Base-by-base conservation (phyloP, 306 rosid genomes). In the Acacia melanoxylon region DNA sequence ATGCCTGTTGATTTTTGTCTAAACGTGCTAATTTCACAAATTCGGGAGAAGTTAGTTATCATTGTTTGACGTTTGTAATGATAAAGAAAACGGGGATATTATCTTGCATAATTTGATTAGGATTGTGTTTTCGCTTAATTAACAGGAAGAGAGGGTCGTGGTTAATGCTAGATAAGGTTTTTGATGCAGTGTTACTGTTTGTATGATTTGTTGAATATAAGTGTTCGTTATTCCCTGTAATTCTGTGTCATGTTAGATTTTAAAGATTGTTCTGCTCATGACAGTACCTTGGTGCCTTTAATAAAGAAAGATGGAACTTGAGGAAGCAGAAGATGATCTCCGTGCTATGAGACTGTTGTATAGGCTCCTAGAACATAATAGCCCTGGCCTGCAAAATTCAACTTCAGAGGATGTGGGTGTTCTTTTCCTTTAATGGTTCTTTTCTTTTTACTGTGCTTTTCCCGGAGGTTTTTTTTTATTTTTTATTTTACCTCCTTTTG, bases 291-390 rank as follows among this genome's bases (percentile, higher is more conserved):
- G 78, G 41, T 75, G 44, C 41, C 8, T 48, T 29, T 20, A 19
- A 66, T 59, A 42, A 56, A 20, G 19, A 71, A 42, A 72, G 69
- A 78, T 82, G 91, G 88, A 90, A 20, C 79, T 86, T 77, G 90
- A 86, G 54, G 88, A 88, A 77, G 86, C 86, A 35, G 75, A 81
- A 17, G 35, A 72, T 44, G 84, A 90, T 86, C 87, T 90, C 16
- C 74, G 82, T 63, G 88, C 90, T 54, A 74, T 88, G 74, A 90
- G 87, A 81, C 85, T 86, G 29, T 78, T 90, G 9, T 90, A 90
- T 54, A 79, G 85, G 35, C 91, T 90, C 72, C 89, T 88, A 65
- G 83, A 90, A 24, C 82, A 81, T 56, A 44, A 76, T 35, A 79
- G 56, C 16, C 17, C 56, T 33, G 52, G 66, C 63, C 59, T 81